Conservation (phyloP, 805 yeast species). For the Candida incommunis region DNA sequence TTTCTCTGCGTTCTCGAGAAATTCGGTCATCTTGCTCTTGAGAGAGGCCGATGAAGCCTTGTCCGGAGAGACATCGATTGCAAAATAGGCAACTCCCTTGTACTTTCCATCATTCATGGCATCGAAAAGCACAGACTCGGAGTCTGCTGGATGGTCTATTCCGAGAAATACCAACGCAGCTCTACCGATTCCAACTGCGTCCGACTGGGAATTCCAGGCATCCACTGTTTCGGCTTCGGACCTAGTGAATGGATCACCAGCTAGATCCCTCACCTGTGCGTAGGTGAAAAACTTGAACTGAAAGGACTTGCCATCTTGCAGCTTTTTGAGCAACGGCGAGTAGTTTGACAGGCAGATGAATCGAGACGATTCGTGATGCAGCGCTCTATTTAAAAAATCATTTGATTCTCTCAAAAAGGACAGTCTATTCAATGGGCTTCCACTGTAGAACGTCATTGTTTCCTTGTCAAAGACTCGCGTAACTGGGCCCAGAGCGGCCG, state of each 20-base stretch:
- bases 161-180: constrained; percentile 33
- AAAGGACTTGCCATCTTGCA: constrained; percentile 5
- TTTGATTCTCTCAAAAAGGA: constrained; percentile 46
- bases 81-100: constrained; percentile 27
- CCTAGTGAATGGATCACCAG: constrained; percentile 22
- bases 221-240: constrained; percentile 16
- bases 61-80: constrained; percentile 19
- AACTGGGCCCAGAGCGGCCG: constrained; percentile 10
- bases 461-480: constrained; percentile 17
- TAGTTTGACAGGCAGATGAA: constrained; percentile 30
- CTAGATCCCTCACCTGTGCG: constrained; percentile 18
- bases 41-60: constrained; percentile 8
- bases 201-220: constrained; percentile 22
- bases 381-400: constrained; percentile 34
- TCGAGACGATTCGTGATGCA: constrained; percentile 32
- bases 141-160: constrained; percentile 26
- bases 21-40: constrained; percentile 11
- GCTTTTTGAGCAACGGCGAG: constrained; percentile 11
- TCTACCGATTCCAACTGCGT: constrained; percentile 16
- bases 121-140: constrained; percentile 5
- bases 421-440: constrained; percentile 46
- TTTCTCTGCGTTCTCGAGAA: constrained; percentile 8
- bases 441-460: constrained; percentile 27
- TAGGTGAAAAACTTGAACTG: constrained; percentile 22
- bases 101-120: constrained; percentile 13